A percentile compares a stretch with the other conserved stretches of the same genome.
Evolutionary conservation across 2,329 filamentous ascomycete genomes (phyloP).

Genomic region (Botrytis deweyae): DNA sequence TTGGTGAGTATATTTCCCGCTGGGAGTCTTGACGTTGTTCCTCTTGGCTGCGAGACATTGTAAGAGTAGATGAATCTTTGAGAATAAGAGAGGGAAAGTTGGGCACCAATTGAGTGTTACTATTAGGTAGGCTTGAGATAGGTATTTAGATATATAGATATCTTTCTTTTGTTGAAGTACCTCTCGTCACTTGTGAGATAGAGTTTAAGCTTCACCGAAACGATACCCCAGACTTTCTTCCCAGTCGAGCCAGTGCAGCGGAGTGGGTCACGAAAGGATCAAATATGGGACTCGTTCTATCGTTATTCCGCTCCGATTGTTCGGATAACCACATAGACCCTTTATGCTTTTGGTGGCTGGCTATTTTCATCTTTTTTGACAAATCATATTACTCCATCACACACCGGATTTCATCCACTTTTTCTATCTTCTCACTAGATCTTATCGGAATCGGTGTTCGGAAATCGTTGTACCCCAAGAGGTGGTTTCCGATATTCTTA

Average conservation of each 20-base stretch:
- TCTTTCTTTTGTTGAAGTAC: background rate
- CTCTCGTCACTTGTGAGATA: background rate
- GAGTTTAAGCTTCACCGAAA: background rate
- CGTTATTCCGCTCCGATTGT: background rate
- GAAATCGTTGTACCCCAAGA: background rate
- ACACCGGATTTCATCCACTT: background rate
- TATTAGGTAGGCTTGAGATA: background rate
- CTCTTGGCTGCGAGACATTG: background rate
- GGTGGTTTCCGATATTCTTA: background rate
- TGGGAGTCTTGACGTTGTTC: background rate
- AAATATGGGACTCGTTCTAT: background rate
- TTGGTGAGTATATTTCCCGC: slow-evolving; percentile 9
- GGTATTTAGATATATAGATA: no score
- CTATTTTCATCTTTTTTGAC: background rate
- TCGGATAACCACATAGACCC: background rate
- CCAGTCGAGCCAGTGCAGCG: background rate
- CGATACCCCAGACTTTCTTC: slow-evolving; percentile 6
- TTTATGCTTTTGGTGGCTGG: background rate
- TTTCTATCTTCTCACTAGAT: background rate
- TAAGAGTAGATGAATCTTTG: background rate
- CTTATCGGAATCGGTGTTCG: slow-evolving; percentile 12
- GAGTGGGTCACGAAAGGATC: background rate
- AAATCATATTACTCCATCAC: slow-evolving; percentile 3
- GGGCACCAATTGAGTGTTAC: background rate
- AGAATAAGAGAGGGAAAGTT: background rate